These are phyloP conservation scores for Scedosporium dehoogii DNA, from an alignment of 2,329 filamentous ascomycete genomes.

Conservation along the genomic window DNA sequence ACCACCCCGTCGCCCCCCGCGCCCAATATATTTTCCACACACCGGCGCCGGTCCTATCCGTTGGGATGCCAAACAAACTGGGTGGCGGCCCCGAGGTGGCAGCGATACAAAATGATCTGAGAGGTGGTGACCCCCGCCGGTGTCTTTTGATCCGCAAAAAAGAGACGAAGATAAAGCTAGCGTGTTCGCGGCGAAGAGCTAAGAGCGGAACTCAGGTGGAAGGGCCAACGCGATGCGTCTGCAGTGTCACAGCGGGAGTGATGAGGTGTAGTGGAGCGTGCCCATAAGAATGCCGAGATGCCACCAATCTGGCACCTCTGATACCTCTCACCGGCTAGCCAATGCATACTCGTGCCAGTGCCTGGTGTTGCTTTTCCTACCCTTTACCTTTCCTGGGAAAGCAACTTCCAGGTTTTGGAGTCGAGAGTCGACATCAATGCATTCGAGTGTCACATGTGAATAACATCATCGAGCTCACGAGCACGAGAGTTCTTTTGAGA, in stretches of 20 bases:
- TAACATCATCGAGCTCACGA: background rate
- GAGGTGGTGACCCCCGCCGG: background rate
- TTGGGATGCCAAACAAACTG: background rate
- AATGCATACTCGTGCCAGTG: background rate
- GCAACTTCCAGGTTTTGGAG: too few relatives aligned
- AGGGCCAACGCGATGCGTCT: background rate
- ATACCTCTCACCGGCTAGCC: background rate
- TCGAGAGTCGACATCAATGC: background rate
- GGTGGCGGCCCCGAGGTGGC: background rate
- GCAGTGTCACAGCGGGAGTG: constrained; percentile 1
- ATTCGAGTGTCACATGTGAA: background rate
- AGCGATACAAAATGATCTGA: background rate
- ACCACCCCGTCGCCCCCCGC: background rate
- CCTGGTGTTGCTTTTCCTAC: too few relatives aligned
- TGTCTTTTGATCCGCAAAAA: background rate
- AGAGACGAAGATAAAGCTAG: background rate
- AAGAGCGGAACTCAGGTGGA: background rate
- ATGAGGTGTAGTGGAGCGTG: background rate
- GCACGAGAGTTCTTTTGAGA: background rate
- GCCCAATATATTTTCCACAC: background rate
- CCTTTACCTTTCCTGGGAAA: too few relatives aligned
- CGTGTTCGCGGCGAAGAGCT: background rate
- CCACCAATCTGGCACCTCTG: background rate
- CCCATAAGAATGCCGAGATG: background rate
- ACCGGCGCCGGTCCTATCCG: background rate